phyloP scores from a whole-genome alignment of 2,329 filamentous ascomycete species.

The Xylariomycetidae sp. region DNA sequence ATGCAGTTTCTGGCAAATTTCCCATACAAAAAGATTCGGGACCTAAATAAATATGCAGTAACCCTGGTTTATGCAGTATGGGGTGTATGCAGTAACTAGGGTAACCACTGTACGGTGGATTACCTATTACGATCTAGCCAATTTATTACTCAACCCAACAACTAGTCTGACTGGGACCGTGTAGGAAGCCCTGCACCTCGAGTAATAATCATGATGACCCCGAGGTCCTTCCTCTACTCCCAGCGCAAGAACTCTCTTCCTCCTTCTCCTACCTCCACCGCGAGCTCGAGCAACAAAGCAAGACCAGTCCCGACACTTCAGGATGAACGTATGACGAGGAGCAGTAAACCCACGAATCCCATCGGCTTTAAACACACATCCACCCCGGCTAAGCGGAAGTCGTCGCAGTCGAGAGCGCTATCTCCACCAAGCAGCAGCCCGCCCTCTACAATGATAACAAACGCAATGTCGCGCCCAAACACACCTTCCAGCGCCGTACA shows the following conservation, averaged over 20 bases:
- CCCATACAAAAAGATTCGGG: too few species aligned
- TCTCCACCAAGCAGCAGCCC: conserved; percentile 18
- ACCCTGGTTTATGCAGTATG: too few species aligned
- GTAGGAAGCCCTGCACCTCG: conserved; percentile 2
- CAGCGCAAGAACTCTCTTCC: conserved; percentile 21
- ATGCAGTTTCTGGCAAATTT: too few species aligned
- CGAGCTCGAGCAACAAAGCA: conserved; percentile 1
- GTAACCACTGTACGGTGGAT: conserved; percentile 9
- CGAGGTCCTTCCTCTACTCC: conserved; percentile 34
- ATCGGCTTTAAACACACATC: too few species aligned
- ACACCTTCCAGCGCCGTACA: conserved; percentile 47
- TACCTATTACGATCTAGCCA: conserved; percentile 8
- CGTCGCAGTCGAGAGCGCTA: conserved; percentile 17
- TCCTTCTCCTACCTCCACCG: conserved; percentile 3
- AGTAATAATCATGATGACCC: conserved; percentile 30
- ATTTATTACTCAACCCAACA: background rate
- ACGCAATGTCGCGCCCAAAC: conserved; percentile 27
- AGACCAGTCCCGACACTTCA: too few species aligned
- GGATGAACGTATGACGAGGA: conserved; percentile 22
- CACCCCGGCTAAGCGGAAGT: conserved; percentile 22
- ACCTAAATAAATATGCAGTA: too few species aligned
- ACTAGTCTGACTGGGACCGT: background rate
- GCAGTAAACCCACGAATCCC: conserved; percentile 10
- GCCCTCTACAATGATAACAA: conserved; percentile 25
- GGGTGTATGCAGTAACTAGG: too few species aligned